Base-by-base conservation (phyloP, 2,329 filamentous ascomycete species). In the Exophiala sideris region DNA sequence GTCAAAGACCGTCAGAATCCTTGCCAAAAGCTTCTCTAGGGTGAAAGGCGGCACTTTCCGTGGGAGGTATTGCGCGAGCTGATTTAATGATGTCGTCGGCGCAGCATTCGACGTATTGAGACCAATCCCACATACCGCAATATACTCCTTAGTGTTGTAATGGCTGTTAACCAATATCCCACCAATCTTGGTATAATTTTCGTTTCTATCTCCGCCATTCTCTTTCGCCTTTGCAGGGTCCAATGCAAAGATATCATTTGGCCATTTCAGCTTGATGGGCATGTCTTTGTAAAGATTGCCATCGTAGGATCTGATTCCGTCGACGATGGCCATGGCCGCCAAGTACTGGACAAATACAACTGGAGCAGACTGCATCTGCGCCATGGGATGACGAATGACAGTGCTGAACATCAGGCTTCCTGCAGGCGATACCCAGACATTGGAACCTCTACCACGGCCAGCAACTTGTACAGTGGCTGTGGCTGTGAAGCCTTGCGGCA, bases 321-420 rank as follows among this genome's bases (percentile, higher is more conserved):
- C 82, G 2, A 95, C 87, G 39, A 92, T 87, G 38, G 94, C 91
- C 42, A 99, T 82, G 1, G 91, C 91, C 0, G 90, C 85, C 11
- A 99, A 80, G 68, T 99, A 99, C 70, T 97, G 94, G 24, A 97
- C 79, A 70, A 99, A 97, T 0, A 96, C 86, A 8, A 97, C 86
- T 0, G 94, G 91, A 0, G 88, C 87, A 1, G 79, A 82, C 40
- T 80, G 76, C 7, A 85, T 86, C 7, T 94, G 80, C 29, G 86
- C 78, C 29, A 88, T 82, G 1, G 88, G 82, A 71, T 99, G 94
- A 59, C 89, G 88, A 61, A 99, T 83, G 36, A 95, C 84, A 0
- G 87, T 90, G 8, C 90, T 96, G 73, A 95, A 94, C 68, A 96
- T 87, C 5, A 97, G 79, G 34, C 84, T 84, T 1, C 94, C 94